These are phyloP conservation scores for Dipodascus geniculatus DNA, from an alignment of 805 yeast genomes.

Conservation along the genomic window DNA sequence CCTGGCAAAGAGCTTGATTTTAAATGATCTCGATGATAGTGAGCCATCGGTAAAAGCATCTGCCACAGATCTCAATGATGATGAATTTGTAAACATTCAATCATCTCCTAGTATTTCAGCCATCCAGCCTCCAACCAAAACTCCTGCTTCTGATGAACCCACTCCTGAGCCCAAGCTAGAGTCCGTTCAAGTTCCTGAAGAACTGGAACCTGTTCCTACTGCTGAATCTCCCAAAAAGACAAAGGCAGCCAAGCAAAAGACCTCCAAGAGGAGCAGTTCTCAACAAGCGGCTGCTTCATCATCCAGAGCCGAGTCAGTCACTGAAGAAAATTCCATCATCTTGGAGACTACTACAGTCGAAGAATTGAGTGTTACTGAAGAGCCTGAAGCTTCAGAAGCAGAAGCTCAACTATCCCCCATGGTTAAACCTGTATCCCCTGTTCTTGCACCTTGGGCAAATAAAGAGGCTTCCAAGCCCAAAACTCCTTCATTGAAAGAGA, in stretches of 20 bases:
- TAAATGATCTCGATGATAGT: neutral
- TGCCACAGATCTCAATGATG: conserved; percentile 1
- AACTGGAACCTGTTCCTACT: neutral
- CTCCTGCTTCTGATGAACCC: neutral
- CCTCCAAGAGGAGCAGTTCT: neutral
- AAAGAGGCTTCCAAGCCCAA: conserved; percentile 8
- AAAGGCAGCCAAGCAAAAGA: neutral
- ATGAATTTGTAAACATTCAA: neutral
- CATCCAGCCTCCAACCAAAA: neutral
- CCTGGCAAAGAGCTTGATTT: neutral
- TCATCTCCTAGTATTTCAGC: neutral
- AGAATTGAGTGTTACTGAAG: neutral
- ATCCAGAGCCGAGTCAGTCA: neutral
- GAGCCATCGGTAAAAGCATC: conserved; percentile 1
- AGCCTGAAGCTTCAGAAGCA: neutral
- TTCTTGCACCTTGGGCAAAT: conserved; percentile 20
- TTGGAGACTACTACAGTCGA: neutral
- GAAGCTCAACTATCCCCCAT: neutral
- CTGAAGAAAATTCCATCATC: neutral
- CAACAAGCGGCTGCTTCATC: neutral
- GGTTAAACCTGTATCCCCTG: conserved; percentile 5
- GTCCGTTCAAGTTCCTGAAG: neutral
- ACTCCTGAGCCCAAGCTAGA: neutral
- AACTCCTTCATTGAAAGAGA: conserved; percentile 21
- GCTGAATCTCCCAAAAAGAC: neutral